A percentile compares a stretch with the other conserved stretches of the same genome.
These are phyloP conservation scores for Fusarium sp. DNA, from an alignment of 2,329 filamentous ascomycete genomes.

Conservation along the genomic window DNA sequence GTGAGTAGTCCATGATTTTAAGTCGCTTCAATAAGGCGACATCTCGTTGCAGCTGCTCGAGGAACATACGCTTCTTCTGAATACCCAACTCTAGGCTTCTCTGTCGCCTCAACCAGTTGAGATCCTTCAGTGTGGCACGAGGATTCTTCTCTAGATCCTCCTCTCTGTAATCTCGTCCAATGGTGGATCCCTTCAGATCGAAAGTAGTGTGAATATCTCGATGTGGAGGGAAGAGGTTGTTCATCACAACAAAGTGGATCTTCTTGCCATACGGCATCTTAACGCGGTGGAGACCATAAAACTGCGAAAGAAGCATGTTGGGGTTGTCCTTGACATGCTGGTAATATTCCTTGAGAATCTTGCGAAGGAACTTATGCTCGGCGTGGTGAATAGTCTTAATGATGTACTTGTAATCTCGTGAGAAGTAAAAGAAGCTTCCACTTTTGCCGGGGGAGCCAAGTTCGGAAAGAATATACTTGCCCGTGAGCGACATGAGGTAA, in stretches of 20 bases:
- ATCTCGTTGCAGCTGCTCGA: conserved; percentile 89
- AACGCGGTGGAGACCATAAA: conserved; percentile 95
- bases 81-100: conserved; percentile 89
- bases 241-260: conserved; percentile 99
- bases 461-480: conserved; percentile 98
- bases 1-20: conserved; percentile 98
- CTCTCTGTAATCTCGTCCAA: conserved; percentile 91
- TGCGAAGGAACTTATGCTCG: conserved; percentile 89
- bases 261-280: conserved; percentile 99
- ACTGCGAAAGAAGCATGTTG: conserved; percentile 96
- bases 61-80: conserved; percentile 86
- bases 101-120: conserved; percentile 93
- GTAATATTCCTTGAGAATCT: conserved; percentile 92
- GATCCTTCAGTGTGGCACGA: conserved; percentile 91
- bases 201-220: conserved; percentile 97
- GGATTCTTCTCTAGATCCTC: conserved; percentile 90
- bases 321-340: conserved; percentile 92
- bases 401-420: conserved; percentile 99
- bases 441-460: conserved; percentile 97
- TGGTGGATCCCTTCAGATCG: conserved; percentile 95
- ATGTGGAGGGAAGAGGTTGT: conserved; percentile 97
- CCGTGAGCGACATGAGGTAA: conserved; percentile 97
- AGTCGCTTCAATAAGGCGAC: conserved; percentile 87
- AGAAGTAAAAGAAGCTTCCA: conserved; percentile 99
- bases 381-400: conserved; percentile 99